Conservation (phyloP, 768 basidiomycete genomes). For the Leccinum sublutescens region DNA sequence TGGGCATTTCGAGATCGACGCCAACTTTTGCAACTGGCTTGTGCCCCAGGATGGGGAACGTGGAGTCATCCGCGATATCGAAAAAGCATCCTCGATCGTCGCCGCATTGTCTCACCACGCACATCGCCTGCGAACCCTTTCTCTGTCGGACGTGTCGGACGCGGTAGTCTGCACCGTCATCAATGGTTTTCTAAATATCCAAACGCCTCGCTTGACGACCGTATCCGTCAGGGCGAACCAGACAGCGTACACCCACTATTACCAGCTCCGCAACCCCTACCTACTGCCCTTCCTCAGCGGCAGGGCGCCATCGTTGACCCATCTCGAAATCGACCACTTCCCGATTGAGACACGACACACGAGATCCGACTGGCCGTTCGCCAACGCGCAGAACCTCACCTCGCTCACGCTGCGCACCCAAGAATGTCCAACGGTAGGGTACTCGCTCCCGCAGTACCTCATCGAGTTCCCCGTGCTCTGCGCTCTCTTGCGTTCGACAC, state of each 20-base stretch:
- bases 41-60: not conserved
- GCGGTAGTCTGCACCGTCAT: conserved; percentile 5
- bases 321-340: conserved; percentile 18
- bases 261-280: conserved; percentile 2
- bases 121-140: conserved; percentile 8
- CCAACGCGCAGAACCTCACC: conserved; percentile 4
- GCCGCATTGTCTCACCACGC: not conserved
- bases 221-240: conserved; percentile 15
- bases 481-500: conserved; percentile 11
- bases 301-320: conserved; percentile 6
- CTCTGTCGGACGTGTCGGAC: conserved; percentile 18
- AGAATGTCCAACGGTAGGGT: conserved; percentile 5
- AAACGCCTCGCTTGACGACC: conserved; percentile 7
- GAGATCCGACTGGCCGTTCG: conserved; percentile 6
- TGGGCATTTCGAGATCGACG: conserved; percentile 4
- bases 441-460: conserved; percentile 15
- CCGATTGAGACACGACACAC: conserved; percentile 9
- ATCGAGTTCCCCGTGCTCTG: conserved; percentile 15
- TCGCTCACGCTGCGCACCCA: conserved; percentile 16
- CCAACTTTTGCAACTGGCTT: conserved; percentile 16
- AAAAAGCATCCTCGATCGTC: conserved; percentile 9
- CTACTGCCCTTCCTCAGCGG: conserved; percentile 14
- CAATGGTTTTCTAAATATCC: not conserved
- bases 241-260: conserved; percentile 4
- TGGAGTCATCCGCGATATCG: not conserved